Conservation (phyloP, 106 monocot species). For the Apostasia ramifera region DNA sequence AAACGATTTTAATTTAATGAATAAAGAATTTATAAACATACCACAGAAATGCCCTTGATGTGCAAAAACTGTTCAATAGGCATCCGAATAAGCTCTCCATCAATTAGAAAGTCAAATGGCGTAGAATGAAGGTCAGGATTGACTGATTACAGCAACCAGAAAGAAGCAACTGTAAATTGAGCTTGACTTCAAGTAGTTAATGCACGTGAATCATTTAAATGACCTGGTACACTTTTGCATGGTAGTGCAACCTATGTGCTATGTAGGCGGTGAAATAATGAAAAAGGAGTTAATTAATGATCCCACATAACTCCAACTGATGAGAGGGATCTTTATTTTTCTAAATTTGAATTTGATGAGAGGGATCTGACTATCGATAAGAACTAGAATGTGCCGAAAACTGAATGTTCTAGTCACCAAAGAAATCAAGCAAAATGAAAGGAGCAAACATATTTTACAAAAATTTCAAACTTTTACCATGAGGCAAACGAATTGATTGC, state of each 20-base stretch:
- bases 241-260: no score
- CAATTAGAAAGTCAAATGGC: conserved; percentile 85
- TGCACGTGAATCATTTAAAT: neutral
- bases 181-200: neutral
- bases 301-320: neutral
- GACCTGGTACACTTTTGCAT: no score
- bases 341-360: neutral
- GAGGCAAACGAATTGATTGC: neutral
- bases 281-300: neutral
- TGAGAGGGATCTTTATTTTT: neutral
- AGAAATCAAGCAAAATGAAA: neutral
- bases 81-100: conserved; percentile 82
- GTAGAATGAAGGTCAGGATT: conserved; percentile 35
- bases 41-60: conserved; percentile 81
- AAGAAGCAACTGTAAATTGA: neutral
- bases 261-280: neutral
- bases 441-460: neutral
- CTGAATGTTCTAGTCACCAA: neutral
- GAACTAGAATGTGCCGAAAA: neutral
- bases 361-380: neutral
- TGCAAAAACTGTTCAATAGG: conserved; percentile 69
- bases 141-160: conserved; percentile 20
- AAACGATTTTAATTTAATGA: neutral
- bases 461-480: neutral
- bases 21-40: conserved; percentile 11